Conservation (phyloP, 176 grass and related monocot species). For the Avena sativa region DNA sequence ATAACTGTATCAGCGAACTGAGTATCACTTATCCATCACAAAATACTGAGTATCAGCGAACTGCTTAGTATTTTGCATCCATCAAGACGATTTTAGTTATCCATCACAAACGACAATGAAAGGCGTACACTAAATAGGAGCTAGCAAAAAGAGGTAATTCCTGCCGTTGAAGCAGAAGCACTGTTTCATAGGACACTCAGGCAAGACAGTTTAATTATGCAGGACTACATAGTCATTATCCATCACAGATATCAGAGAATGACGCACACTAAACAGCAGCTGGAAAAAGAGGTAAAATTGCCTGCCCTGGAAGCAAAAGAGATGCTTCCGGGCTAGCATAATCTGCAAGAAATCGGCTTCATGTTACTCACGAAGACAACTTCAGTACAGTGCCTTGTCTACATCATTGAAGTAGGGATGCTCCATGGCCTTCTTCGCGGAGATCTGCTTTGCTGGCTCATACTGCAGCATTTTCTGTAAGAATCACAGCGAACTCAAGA, state of each 20-base stretch:
- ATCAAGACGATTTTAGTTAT: background rate
- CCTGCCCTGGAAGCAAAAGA: conserved; percentile 59
- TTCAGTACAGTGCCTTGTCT: conserved; percentile 71
- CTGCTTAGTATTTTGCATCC: background rate
- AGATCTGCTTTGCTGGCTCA: conserved; percentile 74
- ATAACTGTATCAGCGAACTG: no score
- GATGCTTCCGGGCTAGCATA: conserved; percentile 51
- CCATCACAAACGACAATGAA: background rate
- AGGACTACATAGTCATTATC: background rate
- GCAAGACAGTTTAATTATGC: background rate
- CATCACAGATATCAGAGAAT: conserved; percentile 43
- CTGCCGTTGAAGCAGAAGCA: background rate
- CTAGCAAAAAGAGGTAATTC: background rate
- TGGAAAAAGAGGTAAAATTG: conserved; percentile 29
- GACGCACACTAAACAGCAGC: conserved; percentile 4
- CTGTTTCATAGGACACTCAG: background rate
- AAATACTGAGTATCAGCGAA: conserved; percentile 15
- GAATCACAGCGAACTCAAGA: background rate
- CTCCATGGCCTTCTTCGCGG: conserved; percentile 77
- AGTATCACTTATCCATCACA: background rate
- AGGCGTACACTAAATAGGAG: no score
- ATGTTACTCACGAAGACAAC: conserved; percentile 19
- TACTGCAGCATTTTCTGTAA: conserved; percentile 87
- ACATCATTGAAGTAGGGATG: conserved; percentile 80
- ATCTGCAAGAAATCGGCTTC: conserved; percentile 10